Percentiles rank a stretch among this genome's conserved stretches.
These are phyloP conservation scores for Mycena sp. DNA, from an alignment of 1,284 basidiomycete genomes.

Conservation along the genomic window DNA sequence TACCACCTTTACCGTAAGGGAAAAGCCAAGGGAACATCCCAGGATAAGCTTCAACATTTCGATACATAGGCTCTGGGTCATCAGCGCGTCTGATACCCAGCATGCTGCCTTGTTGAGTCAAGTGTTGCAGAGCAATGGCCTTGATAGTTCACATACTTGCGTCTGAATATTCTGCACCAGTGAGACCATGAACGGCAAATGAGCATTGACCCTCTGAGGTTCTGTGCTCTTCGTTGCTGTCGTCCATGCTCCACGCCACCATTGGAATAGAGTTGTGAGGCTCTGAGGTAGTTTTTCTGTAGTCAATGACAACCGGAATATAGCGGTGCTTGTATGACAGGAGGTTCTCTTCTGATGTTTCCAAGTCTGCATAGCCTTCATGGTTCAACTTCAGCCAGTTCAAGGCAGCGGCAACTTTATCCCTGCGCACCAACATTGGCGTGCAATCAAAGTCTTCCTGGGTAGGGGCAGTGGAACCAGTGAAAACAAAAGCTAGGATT, in stretches of 20 bases:
- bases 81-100: conserved; percentile 30
- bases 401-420: conserved; percentile 41
- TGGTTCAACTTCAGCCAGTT: conserved; percentile 52
- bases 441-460: conserved; percentile 36
- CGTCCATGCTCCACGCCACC: conserved; percentile 35
- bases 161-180: conserved; percentile 33
- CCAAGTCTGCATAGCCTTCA: conserved; percentile 45
- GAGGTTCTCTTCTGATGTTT: conserved; percentile 46
- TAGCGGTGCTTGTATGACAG: conserved; percentile 41
- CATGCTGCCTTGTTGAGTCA: conserved; percentile 27
- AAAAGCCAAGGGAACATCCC: conserved; percentile 41
- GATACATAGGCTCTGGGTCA: conserved; percentile 31
- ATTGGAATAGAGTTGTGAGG: conserved; percentile 6
- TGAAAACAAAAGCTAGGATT: conserved; percentile 12
- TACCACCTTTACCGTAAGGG: conserved; percentile 32
- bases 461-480: conserved; percentile 34
- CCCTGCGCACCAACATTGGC: conserved; percentile 44
- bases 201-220: conserved; percentile 42
- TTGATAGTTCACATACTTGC: conserved; percentile 33
- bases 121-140: conserved; percentile 29
- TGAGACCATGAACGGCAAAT: conserved; percentile 48
- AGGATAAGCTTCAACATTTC: conserved; percentile 39
- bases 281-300: conserved; percentile 24
- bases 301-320: conserved; percentile 40
- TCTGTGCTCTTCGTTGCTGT: conserved; percentile 41